Base-by-base conservation (phyloP, 2,329 filamentous ascomycete species). In the Alternaria panax region DNA sequence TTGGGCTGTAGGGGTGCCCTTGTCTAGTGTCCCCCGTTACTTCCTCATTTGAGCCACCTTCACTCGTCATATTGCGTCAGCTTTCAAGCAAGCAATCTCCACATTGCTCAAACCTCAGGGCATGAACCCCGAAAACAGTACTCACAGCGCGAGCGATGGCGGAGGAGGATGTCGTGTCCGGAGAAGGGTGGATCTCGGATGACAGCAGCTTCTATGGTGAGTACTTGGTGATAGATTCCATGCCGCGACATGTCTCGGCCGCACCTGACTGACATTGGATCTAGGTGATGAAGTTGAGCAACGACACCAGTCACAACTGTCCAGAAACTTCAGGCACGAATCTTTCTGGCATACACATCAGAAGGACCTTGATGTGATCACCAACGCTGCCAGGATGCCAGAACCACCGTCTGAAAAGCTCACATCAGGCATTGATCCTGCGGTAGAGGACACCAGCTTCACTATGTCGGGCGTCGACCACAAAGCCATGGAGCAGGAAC, bases 141-240 rank as follows among this genome's bases (percentile, higher is more conserved):
- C 3, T 25, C 20, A 25, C 30, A 18, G 14, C 18, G 18, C 24
- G 25, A 38, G 63, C 34, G 32, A 75, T 73, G 71, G 65, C 42
- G 53, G 65, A 65, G 58, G 71, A 69, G 55, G 68, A 72, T 1
- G 57, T 69, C 54, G 72, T 76, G n/a, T 56, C 59, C 28, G 74
- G 67, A 4, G 65, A 75, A 25, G 78, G 73, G 28, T 78, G 73
- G 65, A 71, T 80, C 32, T 77, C 72, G 6, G 80, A 82, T 58
- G 81, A 82, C 20, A 81, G 80, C 25, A 79, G 76, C 66, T 81
- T 82, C 67, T 79, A 79, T 57, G 81, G 80, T 82, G 74, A 58
- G 71, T 63, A 16, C 20, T 30, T 25, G 48, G 24, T 32, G 18
- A 38, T 51, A 12, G 2, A 36, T 24, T 8, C 24, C 22, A 20